A percentile compares a stretch with the other conserved stretches of the same genome.
These are phyloP conservation scores for Elongisporangium prolatum DNA, from an alignment of 352 stramenopile genomes.

Conservation along the genomic window DNA sequence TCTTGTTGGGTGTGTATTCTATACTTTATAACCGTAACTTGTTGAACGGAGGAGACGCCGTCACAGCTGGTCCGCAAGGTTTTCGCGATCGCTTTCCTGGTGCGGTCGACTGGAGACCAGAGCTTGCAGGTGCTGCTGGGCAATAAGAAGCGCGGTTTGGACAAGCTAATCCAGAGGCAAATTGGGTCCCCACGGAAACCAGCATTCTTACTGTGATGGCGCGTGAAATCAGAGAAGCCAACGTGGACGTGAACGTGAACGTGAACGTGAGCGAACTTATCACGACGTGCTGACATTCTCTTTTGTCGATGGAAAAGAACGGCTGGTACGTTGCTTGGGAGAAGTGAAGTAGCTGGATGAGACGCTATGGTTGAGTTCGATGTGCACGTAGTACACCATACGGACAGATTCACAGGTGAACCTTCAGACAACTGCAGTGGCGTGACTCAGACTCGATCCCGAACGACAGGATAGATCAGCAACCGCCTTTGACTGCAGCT, in stretches of 20 bases:
- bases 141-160: slow-evolving; percentile 91
- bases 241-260: slow-evolving; percentile 34
- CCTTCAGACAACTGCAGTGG: slow-evolving; percentile 82
- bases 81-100: slow-evolving; percentile 46
- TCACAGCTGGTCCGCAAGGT: slow-evolving; percentile 31
- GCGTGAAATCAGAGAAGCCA: slow-evolving; percentile 65
- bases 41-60: too few relatives aligned
- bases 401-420: slow-evolving; percentile 53
- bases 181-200: slow-evolving; percentile 65
- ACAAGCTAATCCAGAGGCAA: slow-evolving; percentile 89
- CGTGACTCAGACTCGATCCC: slow-evolving; percentile 57
- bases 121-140: slow-evolving; percentile 57
- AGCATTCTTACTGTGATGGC: slow-evolving; percentile 47
- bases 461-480: slow-evolving; percentile 81
- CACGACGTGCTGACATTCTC: slow-evolving; percentile 53
- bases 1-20: too few relatives aligned
- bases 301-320: slow-evolving; percentile 47
- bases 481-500: slow-evolving; percentile 79
- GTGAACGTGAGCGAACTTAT: too few relatives aligned
- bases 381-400: slow-evolving; percentile 86
- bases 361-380: slow-evolving; percentile 22
- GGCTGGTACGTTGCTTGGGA: slow-evolving; percentile 37
- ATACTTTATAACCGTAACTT: too few relatives aligned
- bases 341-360: slow-evolving; percentile 2
- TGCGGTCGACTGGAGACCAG: slow-evolving; percentile 9